phyloP scores from a whole-genome alignment of 2,329 filamentous ascomycete species.

The Trichoderma guizhouense region DNA sequence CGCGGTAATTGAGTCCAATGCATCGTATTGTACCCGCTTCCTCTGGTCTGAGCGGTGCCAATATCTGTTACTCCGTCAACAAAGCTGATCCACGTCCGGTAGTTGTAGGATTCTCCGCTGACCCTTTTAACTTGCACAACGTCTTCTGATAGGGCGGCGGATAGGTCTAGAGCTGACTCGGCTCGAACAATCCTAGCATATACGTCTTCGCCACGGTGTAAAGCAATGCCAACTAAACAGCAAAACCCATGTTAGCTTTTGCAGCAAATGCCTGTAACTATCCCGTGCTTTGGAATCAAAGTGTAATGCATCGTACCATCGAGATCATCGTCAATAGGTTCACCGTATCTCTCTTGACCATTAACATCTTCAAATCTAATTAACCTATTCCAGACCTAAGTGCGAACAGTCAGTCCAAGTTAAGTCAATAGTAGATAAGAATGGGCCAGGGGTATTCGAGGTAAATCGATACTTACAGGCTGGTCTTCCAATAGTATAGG shows the following conservation, averaged over 20 bases:
- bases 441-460: not conserved
- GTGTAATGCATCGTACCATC: not conserved
- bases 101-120: not conserved
- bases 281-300: not conserved
- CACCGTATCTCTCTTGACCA: slow-evolving; percentile 5
- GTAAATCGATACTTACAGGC: not conserved
- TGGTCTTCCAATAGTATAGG: not conserved
- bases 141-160: slow-evolving; percentile 1
- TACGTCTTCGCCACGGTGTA: slow-evolving; percentile 11
- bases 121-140: not conserved
- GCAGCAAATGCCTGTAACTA: not conserved
- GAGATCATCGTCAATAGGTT: not conserved
- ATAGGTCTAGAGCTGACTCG: slow-evolving; percentile 4
- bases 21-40: slow-evolving; percentile 11
- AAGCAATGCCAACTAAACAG: not conserved
- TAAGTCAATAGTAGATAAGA: not conserved
- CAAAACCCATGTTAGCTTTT: not conserved
- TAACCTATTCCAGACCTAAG: slow-evolving; percentile 3
- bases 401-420: not conserved
- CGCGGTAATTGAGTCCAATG: slow-evolving; percentile 10
- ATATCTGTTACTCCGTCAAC: not conserved
- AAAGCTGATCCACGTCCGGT: not conserved
- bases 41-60: not conserved
- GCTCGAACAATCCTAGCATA: slow-evolving; percentile 3
- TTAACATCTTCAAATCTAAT: slow-evolving; percentile 4